Conservation (phyloP, 1,139 yeast genomes). For the Hyphopichia fennica region DNA sequence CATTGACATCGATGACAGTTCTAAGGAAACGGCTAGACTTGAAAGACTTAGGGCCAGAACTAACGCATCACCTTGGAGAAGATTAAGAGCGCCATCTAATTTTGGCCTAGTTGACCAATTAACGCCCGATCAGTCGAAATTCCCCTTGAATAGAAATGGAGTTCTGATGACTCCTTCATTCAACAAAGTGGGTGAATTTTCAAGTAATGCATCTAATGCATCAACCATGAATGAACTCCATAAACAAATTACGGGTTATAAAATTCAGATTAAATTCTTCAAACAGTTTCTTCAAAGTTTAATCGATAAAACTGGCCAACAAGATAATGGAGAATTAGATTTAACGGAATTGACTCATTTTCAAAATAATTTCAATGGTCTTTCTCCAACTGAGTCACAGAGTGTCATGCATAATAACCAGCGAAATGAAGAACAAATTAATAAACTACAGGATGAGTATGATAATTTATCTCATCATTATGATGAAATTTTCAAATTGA, state of each 20-base stretch:
- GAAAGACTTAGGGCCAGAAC: constrained; percentile 7
- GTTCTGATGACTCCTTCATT: constrained; percentile 2
- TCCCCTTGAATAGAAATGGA: neutral
- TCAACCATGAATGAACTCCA: constrained; percentile 32
- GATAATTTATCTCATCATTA: constrained; percentile 26
- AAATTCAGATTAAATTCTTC: constrained; percentile 44
- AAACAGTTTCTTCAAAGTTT: constrained; percentile 41
- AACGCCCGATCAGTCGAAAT: constrained; percentile 8
- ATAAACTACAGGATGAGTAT: constrained; percentile 16
- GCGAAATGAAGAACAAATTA: constrained; percentile 4
- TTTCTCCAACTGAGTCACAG: constrained; percentile 9
- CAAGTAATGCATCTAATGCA: constrained; percentile 6
- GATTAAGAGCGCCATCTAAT: constrained; percentile 24
- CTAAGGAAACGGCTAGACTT: constrained; percentile 7
- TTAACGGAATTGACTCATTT: constrained; percentile 23
- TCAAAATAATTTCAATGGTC: constrained; percentile 20
- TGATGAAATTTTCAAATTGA: constrained; percentile 36
- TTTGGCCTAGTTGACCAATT: constrained; percentile 4
- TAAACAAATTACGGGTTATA: constrained; percentile 42
- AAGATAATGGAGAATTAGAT: constrained; percentile 14
- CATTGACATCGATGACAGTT: constrained; percentile 19
- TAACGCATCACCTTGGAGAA: constrained; percentile 32
- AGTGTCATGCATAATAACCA: constrained; percentile 5
- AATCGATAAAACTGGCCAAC: constrained; percentile 24
- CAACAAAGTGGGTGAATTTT: neutral